Evolutionary conservation across 169 alveolate genomes (phyloP).

Genomic region (Plasmodium gaboni): DNA sequence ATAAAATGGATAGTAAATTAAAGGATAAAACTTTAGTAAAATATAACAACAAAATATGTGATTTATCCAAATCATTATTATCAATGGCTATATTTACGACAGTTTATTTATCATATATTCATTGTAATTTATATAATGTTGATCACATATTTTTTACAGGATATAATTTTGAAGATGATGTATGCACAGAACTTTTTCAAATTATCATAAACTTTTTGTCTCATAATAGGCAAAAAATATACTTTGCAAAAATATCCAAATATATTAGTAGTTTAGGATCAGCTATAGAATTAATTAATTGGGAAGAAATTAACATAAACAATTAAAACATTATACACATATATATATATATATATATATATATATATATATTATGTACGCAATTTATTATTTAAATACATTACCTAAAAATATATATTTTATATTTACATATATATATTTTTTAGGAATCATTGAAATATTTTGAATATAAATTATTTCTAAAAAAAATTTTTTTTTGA

Average conservation of each 20-base stretch:
- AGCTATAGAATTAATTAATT: slow-evolving; percentile 32
- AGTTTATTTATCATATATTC: slow-evolving; percentile 30
- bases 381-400: too few relatives aligned
- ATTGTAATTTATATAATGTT: slow-evolving; percentile 37
- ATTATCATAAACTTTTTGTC: slow-evolving; percentile 34
- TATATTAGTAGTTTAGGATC: slow-evolving; percentile 51
- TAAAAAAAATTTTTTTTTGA: too few relatives aligned
- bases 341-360: too few relatives aligned
- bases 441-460: too few relatives aligned
- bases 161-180: slow-evolving; percentile 14
- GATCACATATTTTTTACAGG: slow-evolving; percentile 49
- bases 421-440: too few relatives aligned
- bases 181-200: slow-evolving; percentile 37
- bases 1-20: not conserved
- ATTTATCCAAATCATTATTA: slow-evolving; percentile 37
- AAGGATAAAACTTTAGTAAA: not conserved
- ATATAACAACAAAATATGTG: slow-evolving; percentile 22
- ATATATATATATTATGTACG: too few relatives aligned
- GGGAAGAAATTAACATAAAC: not conserved
- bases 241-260: slow-evolving; percentile 22
- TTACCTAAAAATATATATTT: too few relatives aligned
- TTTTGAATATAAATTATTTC: too few relatives aligned
- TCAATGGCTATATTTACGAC: slow-evolving; percentile 55
- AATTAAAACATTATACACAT: too few relatives aligned
- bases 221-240: slow-evolving; percentile 35